phyloP scores from a whole-genome alignment of 2,329 filamentous ascomycete species.

The Fusarium sambucinum region DNA sequence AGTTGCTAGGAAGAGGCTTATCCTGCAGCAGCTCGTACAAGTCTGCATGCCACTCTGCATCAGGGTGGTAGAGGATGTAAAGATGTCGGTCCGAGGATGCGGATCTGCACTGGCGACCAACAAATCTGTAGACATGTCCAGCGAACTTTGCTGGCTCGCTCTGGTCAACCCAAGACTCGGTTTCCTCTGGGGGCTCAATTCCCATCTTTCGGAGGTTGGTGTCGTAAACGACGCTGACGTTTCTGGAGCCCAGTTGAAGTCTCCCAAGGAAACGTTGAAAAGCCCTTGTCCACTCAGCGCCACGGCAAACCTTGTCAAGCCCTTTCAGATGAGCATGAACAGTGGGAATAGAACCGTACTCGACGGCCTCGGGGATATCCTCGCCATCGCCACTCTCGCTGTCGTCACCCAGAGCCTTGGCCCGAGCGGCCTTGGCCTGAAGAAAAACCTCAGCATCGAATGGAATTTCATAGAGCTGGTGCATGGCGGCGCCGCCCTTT shows the following conservation, averaged over 20 bases:
- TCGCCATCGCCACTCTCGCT: constrained; percentile 26
- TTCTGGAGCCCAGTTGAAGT: constrained; percentile 26
- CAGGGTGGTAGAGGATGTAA: constrained; percentile 35
- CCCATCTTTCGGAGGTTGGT: constrained; percentile 28
- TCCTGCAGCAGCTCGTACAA: constrained; percentile 32
- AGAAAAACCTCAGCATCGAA: constrained; percentile 26
- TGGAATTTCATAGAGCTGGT: constrained; percentile 34
- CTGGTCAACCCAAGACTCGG: constrained; percentile 24
- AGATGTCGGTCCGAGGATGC: constrained; percentile 29
- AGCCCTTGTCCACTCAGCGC: constrained; percentile 31
- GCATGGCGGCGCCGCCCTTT: constrained; percentile 7
- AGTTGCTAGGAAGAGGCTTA: constrained; percentile 32
- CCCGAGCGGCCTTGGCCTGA: constrained; percentile 23
- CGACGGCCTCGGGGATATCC: constrained; percentile 11
- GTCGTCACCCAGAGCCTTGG: constrained; percentile 19
- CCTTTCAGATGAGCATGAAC: constrained; percentile 30
- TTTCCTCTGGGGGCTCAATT: constrained; percentile 30
- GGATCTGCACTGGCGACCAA: constrained; percentile 27
- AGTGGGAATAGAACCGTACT: constrained; percentile 13
- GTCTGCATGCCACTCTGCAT: constrained; percentile 32
- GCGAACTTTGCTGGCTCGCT: constrained; percentile 30
- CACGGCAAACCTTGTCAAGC: constrained; percentile 30
- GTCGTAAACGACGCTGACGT: constrained; percentile 33
- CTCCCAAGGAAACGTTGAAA: constrained; percentile 28
- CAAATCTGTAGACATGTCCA: constrained; percentile 27